Evolutionary conservation across 2,329 filamentous ascomycete species (phyloP), one percentile per base, ranked within the genome.

Genomic region (Colletotrichum liaoningense): DNA sequence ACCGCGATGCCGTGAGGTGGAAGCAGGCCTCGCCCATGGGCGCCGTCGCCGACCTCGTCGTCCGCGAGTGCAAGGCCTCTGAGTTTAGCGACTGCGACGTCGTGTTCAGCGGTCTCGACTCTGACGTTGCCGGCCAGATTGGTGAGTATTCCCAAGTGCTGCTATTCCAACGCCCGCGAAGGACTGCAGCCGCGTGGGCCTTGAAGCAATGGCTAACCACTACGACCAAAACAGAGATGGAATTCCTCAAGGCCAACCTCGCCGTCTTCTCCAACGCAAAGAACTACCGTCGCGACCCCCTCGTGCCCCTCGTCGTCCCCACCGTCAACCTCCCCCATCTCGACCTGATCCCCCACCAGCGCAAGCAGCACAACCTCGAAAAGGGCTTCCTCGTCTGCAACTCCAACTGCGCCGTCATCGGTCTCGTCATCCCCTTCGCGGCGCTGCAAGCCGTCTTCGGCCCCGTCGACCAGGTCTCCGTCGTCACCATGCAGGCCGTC

Each of bases 201-300:
- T n/a, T n/a, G n/a, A n/a, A n/a, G n/a, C 52, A 63, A 46, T 14
- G 3, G 28, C 56, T 19, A 9, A 24, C 30, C 72, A 76, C 66
- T 52, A 58, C 69, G 3, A 79, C 63, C n/a, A 12, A 14, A 54
- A 22, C 78, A 95, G 95, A 98, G 84, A 94, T 94, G 90, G 94
- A 94, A 77, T 98, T 98, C 83, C 89, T 97, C 80, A 93, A 93
- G 81, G 93, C 95, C 74, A 92, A 98, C 80, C 91, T 98, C 64
- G 92, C 94, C 79, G 93, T 98, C 82, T 98, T 99, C 87, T 98
- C 95, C 79, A 99, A 98, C 84, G 95, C 97, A 64, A 98, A 98
- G 85, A 98, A 98, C 90, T 95, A 98, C 89, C 93, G 97, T 79
- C 93, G 93, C 81, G 93, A 98, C 82, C 95, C 95, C 24, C 88